Evolutionary conservation across 164 flowering plant species (phyloP), one percentile per base, ranked within the genome.

Genomic region (Chloranthus sessilifolius): DNA sequence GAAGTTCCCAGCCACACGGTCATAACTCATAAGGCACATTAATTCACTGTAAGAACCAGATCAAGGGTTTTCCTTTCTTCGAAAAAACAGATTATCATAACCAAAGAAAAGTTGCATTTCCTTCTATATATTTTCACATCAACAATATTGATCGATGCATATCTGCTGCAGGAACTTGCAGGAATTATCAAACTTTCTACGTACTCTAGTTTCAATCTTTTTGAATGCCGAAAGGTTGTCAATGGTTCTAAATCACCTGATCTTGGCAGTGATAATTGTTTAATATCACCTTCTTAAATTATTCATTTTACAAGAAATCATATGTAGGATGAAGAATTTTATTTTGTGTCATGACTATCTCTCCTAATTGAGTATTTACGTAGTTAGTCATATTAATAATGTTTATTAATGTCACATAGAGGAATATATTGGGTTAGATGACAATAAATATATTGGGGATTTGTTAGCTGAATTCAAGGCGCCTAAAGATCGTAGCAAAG

Each of bases 401-500:
- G 22, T 41, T 11, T 50, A 25, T 48, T 64, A 2, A 55, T 60
- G 31, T 56, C 28, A 38, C 25, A 19, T 58, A 94, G 99, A 94
- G 80, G 99, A 94, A 71, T 85, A 81, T 55, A 79, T 89, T 47
- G 95, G 84, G 26, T 62, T 94, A 44, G 99, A 94, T 71, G 99
- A 94, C 49, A 94, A 89, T 51, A 89, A 83, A 67, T 90, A 89
- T 52, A 76, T 94, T 66, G 97, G 99, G 19, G 99, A 94, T 75
- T 71, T 94, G 34, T 69, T 94, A 47, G 78, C 95, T 20, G 99
- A 94, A 63, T 94, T 87, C 68, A 89, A 87, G 76, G 83, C 85
- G 59, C 74, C 82, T 30, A 94, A 94, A 68, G 97, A 94, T 43
- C 77, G 94, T 27, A 85, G 86, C 66, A 94, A 87, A 68, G 97